Evolutionary conservation across 1,284 basidiomycete genomes (phyloP).

Genomic region (Ceratobasidium sp.): DNA sequence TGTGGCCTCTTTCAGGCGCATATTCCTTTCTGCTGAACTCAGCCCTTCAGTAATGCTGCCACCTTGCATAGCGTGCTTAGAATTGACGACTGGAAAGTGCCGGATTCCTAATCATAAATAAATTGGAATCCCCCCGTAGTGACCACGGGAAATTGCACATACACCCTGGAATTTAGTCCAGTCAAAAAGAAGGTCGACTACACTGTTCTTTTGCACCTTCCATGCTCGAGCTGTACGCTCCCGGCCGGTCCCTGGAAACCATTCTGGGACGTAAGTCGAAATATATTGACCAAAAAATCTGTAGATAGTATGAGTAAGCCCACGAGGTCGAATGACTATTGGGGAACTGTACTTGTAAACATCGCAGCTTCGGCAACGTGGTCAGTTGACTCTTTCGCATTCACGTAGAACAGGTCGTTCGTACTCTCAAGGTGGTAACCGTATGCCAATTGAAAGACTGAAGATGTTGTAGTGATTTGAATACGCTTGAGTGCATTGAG

Average conservation of each 20-base stretch:
- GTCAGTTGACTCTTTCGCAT: neutral
- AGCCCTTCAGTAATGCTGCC: neutral
- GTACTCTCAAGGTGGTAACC: slow-evolving; percentile 9
- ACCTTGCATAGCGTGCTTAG: neutral
- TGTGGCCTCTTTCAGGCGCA: neutral
- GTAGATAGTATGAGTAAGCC: neutral
- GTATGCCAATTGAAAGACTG: neutral
- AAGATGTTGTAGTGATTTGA: neutral
- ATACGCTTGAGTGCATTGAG: neutral
- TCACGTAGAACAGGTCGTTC: neutral
- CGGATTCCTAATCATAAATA: neutral
- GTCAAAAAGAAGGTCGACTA: slow-evolving; percentile 13
- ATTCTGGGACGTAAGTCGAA: slow-evolving; percentile 29
- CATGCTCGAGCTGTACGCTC: neutral
- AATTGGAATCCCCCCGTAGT: neutral
- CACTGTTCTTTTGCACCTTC: slow-evolving; percentile 1
- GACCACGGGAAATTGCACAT: neutral
- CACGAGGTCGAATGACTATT: neutral
- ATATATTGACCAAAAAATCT: slow-evolving; percentile 17
- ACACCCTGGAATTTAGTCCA: slow-evolving; percentile 23
- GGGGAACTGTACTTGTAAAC: neutral
- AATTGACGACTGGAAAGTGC: neutral
- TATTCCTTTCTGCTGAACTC: neutral
- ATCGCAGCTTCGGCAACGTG: neutral
- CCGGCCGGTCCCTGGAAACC: slow-evolving; percentile 32